phyloP scores from a whole-genome alignment of 129 eudicot genomes.

The Oenanthe sinensis region DNA sequence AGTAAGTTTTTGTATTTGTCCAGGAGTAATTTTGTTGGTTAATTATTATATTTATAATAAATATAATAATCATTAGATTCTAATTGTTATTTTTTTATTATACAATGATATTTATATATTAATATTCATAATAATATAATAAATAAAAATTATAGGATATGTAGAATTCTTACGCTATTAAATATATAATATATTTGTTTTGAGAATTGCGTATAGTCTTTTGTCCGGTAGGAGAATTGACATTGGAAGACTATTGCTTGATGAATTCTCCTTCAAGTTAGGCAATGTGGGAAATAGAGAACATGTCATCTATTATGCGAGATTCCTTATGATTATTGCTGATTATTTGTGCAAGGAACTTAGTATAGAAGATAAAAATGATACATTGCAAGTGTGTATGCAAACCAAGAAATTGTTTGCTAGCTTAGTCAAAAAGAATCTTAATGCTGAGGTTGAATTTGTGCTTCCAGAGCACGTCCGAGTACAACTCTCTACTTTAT shows the following conservation, averaged over 20 bases:
- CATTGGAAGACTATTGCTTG: background rate
- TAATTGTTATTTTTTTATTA: too few relatives aligned
- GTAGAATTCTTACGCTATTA: too few relatives aligned
- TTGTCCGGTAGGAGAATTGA: background rate
- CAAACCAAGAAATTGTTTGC: background rate
- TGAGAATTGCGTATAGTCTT: background rate
- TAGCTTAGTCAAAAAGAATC: background rate
- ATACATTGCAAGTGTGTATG: background rate
- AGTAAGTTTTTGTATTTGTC: too few relatives aligned
- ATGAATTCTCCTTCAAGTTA: background rate
- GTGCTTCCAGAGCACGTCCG: background rate
- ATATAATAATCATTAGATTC: too few relatives aligned
- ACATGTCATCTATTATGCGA: background rate
- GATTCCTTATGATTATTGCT: conserved; percentile 3
- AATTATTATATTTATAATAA: too few relatives aligned
- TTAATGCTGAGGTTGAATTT: background rate
- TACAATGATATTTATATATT: too few relatives aligned
- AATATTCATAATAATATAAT: too few relatives aligned
- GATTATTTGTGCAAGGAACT: background rate
- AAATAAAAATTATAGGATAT: too few relatives aligned
- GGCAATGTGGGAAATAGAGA: background rate
- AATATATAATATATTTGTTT: background rate
- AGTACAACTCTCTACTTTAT: background rate
- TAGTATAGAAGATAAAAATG: background rate
- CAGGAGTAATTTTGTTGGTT: too few relatives aligned